Evolutionary conservation across 2,329 filamentous ascomycete species (phyloP).

Genomic region (Hypocrella siamensis): DNA sequence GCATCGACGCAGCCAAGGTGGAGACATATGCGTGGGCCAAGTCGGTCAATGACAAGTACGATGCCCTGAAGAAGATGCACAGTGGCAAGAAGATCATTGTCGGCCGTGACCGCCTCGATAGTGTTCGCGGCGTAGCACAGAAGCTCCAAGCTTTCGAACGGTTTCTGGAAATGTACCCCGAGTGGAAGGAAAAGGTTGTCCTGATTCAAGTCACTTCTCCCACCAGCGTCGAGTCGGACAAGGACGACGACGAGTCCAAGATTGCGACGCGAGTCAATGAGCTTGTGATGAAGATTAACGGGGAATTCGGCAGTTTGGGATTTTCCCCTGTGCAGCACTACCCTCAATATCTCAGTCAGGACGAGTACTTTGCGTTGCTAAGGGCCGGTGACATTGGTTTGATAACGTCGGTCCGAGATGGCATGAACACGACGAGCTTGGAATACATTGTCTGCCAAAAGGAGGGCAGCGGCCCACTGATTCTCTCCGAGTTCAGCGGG

Average conservation of each 20-base stretch:
- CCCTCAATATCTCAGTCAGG: slow-evolving; percentile 75
- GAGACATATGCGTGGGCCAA: slow-evolving; percentile 59
- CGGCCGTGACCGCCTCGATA: slow-evolving; percentile 84
- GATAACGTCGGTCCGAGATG: slow-evolving; percentile 89
- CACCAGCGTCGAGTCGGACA: slow-evolving; percentile 63
- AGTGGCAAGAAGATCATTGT: slow-evolving; percentile 90
- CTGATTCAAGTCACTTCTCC: slow-evolving; percentile 91
- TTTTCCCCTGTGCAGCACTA: slow-evolving; percentile 91
- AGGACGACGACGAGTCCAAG: slow-evolving; percentile 62
- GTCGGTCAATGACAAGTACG: slow-evolving; percentile 54
- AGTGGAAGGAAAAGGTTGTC: slow-evolving; percentile 85
- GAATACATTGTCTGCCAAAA: slow-evolving; percentile 92
- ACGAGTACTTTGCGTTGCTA: slow-evolving; percentile 91
- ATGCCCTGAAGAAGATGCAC: slow-evolving; percentile 61
- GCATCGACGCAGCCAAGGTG: slow-evolving; percentile 75
- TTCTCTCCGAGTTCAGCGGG: slow-evolving; percentile 92
- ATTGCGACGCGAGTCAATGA: slow-evolving; percentile 82
- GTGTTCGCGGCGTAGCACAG: slow-evolving; percentile 83
- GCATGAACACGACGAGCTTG: slow-evolving; percentile 94
- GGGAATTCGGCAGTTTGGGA: slow-evolving; percentile 70
- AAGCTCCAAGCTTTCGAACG: slow-evolving; percentile 89
- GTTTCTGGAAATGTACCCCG: slow-evolving; percentile 78
- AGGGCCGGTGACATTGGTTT: slow-evolving; percentile 80
- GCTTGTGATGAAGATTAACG: slow-evolving; percentile 82
- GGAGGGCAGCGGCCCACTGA: slow-evolving; percentile 71